phyloP scores from a whole-genome alignment of 306 rosid species.

The Vigna nakashimae region DNA sequence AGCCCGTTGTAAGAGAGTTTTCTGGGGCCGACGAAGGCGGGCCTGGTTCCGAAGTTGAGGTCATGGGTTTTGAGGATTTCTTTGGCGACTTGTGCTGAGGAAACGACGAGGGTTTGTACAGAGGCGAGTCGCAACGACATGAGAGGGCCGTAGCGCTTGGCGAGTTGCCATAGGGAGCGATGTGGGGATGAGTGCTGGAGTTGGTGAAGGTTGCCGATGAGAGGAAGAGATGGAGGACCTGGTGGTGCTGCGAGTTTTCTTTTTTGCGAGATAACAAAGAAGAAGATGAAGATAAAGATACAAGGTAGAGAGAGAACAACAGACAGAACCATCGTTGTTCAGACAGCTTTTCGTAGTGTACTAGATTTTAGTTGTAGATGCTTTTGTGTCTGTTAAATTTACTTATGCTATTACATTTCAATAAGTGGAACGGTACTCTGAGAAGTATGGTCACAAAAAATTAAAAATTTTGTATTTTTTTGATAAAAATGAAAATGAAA shows the following conservation, averaged over 20 bases:
- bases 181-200: slow-evolving; percentile 46
- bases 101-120: slow-evolving; percentile 40
- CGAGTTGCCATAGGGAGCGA: slow-evolving; percentile 43
- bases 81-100: slow-evolving; percentile 43
- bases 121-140: slow-evolving; percentile 53
- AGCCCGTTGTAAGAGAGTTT: slow-evolving; percentile 54
- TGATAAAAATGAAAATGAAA: too few relatives aligned
- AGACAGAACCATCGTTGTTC: too few relatives aligned
- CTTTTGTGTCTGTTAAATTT: too few relatives aligned
- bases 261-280: neutral
- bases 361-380: too few relatives aligned
- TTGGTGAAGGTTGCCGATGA: slow-evolving; percentile 66
- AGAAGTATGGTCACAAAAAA: too few relatives aligned
- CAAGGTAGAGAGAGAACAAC: neutral
- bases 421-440: too few relatives aligned
- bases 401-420: too few relatives aligned
- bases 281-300: slow-evolving; percentile 17
- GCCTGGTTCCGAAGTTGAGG: slow-evolving; percentile 53
- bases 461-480: too few relatives aligned
- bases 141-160: slow-evolving; percentile 60
- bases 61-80: slow-evolving; percentile 55
- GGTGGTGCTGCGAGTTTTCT: slow-evolving; percentile 37
- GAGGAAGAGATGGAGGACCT: slow-evolving; percentile 61
- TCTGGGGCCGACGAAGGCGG: slow-evolving; percentile 11
- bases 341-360: too few relatives aligned